Conservation (phyloP, 2,329 filamentous ascomycete species). For the Nectriaceae sp. region DNA sequence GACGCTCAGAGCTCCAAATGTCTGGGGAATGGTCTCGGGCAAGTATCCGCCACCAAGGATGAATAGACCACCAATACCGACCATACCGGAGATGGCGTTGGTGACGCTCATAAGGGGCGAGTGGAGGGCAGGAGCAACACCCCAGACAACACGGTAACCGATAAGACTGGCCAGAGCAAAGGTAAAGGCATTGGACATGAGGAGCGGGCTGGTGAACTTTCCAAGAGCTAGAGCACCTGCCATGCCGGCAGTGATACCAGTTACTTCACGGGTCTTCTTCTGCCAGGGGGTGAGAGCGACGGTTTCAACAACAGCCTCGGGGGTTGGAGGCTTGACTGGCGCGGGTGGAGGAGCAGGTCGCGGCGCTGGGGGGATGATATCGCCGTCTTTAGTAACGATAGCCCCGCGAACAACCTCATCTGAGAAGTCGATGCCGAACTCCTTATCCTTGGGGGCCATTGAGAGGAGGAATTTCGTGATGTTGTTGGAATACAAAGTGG, state of each 20-base stretch:
- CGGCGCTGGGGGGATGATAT: slow-evolving; percentile 74
- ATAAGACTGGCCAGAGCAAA: slow-evolving; percentile 83
- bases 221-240: slow-evolving; percentile 73
- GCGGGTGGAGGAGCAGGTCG: slow-evolving; percentile 62
- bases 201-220: slow-evolving; percentile 77
- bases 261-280: slow-evolving; percentile 74
- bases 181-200: slow-evolving; percentile 87
- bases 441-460: slow-evolving; percentile 74
- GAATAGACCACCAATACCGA: slow-evolving; percentile 85
- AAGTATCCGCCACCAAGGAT: slow-evolving; percentile 82
- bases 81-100: slow-evolving; percentile 91
- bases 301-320: slow-evolving; percentile 52
- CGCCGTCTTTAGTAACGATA: slow-evolving; percentile 78
- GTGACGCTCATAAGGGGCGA: slow-evolving; percentile 92
- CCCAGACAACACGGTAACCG: slow-evolving; percentile 88
- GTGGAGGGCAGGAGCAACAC: slow-evolving; percentile 79
- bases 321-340: slow-evolving; percentile 41
- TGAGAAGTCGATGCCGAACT: slow-evolving; percentile 76
- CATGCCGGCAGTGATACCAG: slow-evolving; percentile 76
- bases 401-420: slow-evolving; percentile 86
- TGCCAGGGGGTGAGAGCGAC: slow-evolving; percentile 81
- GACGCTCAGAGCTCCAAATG: slow-evolving; percentile 77
- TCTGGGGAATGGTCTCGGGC: slow-evolving; percentile 77
- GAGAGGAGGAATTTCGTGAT: slow-evolving; percentile 87
- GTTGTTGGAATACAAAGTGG: slow-evolving; percentile 90